These are phyloP conservation scores for Irpex sp. DNA, from an alignment of 1,284 basidiomycete species.

Conservation along the genomic window DNA sequence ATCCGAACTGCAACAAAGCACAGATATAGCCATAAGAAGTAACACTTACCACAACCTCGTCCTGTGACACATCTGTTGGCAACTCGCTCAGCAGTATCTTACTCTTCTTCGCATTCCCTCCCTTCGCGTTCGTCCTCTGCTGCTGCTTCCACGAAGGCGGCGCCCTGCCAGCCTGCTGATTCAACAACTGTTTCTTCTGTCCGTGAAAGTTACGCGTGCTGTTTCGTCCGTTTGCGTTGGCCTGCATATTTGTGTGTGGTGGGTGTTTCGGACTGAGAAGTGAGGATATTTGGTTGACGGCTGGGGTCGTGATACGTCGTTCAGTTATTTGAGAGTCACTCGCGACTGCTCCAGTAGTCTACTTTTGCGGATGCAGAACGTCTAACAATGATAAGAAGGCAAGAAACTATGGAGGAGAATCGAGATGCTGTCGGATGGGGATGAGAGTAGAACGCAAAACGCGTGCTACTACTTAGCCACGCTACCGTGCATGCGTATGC, in stretches of 20 bases:
- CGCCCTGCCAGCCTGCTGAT: conserved; percentile 42
- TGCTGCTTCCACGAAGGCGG: conserved; percentile 57
- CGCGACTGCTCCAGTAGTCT: too few species aligned
- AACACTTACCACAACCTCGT: conserved; percentile 60
- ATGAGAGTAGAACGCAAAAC: neutral
- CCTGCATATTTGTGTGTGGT: neutral
- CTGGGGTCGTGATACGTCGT: too few species aligned
- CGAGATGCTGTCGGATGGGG: neutral
- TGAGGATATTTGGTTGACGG: too few species aligned
- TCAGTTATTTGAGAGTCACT: too few species aligned
- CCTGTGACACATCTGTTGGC: conserved; percentile 65
- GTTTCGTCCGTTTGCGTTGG: neutral
- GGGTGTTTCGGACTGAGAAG: neutral
- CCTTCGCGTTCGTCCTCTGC: conserved; percentile 24
- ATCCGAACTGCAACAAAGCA: neutral
- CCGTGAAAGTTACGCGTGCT: conserved; percentile 18
- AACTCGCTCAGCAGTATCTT: conserved; percentile 68
- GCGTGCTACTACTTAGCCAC: neutral
- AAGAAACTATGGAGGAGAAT: neutral
- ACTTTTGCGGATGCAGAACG: too few species aligned
- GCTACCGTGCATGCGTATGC: too few species aligned
- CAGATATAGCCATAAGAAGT: neutral
- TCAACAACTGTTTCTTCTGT: conserved; percentile 52
- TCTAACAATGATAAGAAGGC: neutral
- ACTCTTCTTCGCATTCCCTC: conserved; percentile 39